phyloP scores from a whole-genome alignment of 1,284 basidiomycete species.

The Fereydounia khargensis region DNA sequence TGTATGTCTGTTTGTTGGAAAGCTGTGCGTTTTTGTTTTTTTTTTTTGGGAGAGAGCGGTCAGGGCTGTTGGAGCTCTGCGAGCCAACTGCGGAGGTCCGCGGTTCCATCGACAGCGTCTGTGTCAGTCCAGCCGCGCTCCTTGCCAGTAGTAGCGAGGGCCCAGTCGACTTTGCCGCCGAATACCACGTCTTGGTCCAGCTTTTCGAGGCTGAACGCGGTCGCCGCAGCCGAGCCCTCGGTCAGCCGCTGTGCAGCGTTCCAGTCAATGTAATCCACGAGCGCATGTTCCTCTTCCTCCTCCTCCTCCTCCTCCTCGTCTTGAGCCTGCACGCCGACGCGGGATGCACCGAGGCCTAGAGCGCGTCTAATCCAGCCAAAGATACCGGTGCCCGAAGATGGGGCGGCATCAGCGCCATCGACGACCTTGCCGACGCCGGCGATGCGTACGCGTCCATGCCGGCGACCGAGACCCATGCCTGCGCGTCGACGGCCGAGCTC shows the following conservation, averaged over 20 bases:
- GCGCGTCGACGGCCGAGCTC: conserved; percentile 39
- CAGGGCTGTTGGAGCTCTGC: no score
- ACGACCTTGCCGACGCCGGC: conserved; percentile 45
- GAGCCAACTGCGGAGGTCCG: no score
- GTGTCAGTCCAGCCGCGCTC: conserved; percentile 19
- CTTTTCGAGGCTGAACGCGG: conserved; percentile 28
- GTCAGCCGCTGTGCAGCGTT: conserved; percentile 4
- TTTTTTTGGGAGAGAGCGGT: neutral
- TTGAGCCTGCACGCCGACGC: neutral
- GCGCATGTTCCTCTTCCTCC: conserved; percentile 35
- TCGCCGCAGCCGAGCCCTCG: conserved; percentile 1
- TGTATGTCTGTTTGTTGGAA: no score
- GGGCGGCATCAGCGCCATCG: conserved; percentile 5
- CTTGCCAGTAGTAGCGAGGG: conserved; percentile 37
- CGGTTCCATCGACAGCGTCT: no score
- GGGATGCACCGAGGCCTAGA: conserved; percentile 4
- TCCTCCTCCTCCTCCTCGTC: conserved; percentile 27
- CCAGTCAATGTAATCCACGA: conserved; percentile 48
- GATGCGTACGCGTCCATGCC: conserved; percentile 36
- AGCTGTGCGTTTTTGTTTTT: neutral
- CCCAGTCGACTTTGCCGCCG: conserved; percentile 33
- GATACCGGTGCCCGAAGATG: conserved; percentile 6
- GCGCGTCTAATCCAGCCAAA: conserved; percentile 33
- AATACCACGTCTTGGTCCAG: conserved; percentile 41
- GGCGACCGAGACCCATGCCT: conserved; percentile 36